Conservation (phyloP, 805 yeast species). For the Millerozyma miso region DNA sequence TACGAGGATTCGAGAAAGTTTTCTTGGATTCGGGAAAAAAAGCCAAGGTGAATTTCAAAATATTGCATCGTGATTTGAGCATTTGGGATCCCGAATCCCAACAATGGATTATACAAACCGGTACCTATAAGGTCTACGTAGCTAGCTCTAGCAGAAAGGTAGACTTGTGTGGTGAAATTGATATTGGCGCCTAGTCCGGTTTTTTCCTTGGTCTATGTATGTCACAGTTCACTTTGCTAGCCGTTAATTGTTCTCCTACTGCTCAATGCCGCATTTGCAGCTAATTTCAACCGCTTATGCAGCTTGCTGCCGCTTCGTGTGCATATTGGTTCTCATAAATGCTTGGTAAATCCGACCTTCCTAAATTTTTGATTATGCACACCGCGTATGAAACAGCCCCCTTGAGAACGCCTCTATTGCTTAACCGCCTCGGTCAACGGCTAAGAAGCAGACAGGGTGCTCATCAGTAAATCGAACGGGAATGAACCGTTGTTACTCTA, state of each 20-base stretch:
- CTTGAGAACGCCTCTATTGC: neutral
- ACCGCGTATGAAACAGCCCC: neutral
- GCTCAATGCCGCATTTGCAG: neutral
- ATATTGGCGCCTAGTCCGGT: slow-evolving; percentile 23
- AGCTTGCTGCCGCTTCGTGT: neutral
- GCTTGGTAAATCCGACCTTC: neutral
- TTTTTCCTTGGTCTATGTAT: too few species aligned
- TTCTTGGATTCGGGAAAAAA: slow-evolving; percentile 39
- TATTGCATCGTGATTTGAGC: slow-evolving; percentile 50
- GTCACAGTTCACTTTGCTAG: too few species aligned
- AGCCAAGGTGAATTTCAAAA: slow-evolving; percentile 35
- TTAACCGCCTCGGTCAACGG: neutral
- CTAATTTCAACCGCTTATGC: neutral
- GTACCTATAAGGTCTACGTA: slow-evolving; percentile 48
- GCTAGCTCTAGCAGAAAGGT: slow-evolving; percentile 47
- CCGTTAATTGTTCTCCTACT: neutral
- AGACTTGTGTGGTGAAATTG: slow-evolving; percentile 44
- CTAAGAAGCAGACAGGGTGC: too few species aligned
- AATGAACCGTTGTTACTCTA: too few species aligned
- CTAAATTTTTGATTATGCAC: neutral
- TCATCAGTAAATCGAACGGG: too few species aligned
- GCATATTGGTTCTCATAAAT: neutral
- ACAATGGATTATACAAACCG: slow-evolving; percentile 57
- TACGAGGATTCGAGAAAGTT: slow-evolving; percentile 57
- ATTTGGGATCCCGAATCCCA: slow-evolving; percentile 53